These are phyloP conservation scores for Medicago truncatula DNA, from an alignment of 306 rosid genomes.

Conservation along the genomic window DNA sequence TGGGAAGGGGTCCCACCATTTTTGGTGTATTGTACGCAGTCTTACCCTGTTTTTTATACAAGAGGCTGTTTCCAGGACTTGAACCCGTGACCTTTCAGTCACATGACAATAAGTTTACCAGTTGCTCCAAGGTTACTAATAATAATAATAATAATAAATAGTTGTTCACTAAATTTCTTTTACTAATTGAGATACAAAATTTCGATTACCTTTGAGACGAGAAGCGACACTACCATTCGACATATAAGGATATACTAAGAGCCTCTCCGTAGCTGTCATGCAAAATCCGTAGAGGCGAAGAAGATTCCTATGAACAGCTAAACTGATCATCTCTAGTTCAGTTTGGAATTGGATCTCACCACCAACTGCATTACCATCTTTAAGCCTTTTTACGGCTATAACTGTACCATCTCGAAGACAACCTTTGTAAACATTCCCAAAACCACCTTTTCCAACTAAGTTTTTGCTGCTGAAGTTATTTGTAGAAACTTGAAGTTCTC, in stretches of 20 bases:
- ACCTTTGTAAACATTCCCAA: conserved; percentile 96
- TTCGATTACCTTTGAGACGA: conserved; percentile 82
- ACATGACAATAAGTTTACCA: no score
- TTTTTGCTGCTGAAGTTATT: conserved; percentile 88
- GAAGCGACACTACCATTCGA: conserved; percentile 94
- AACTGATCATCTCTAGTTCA: conserved; percentile 97
- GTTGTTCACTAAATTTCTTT: neutral
- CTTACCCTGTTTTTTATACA: no score
- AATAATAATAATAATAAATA: neutral
- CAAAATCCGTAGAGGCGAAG: conserved; percentile 93
- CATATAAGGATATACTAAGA: conserved; percentile 95
- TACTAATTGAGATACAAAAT: neutral
- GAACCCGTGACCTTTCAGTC: no score
- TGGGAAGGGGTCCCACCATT: no score
- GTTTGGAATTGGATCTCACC: conserved; percentile 94
- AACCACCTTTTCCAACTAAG: conserved; percentile 91
- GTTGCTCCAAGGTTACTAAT: no score
- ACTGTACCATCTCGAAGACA: conserved; percentile 76
- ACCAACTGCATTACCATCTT: conserved; percentile 83
- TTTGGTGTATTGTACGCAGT: no score
- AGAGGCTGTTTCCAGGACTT: no score
- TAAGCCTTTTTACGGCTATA: conserved; percentile 88
- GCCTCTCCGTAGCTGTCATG: conserved; percentile 80
- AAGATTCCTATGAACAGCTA: conserved; percentile 91
- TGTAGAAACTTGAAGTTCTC: conserved; percentile 93